phyloP scores from a whole-genome alignment of 768 basidiomycete genomes.

The Russula ochroleuca region DNA sequence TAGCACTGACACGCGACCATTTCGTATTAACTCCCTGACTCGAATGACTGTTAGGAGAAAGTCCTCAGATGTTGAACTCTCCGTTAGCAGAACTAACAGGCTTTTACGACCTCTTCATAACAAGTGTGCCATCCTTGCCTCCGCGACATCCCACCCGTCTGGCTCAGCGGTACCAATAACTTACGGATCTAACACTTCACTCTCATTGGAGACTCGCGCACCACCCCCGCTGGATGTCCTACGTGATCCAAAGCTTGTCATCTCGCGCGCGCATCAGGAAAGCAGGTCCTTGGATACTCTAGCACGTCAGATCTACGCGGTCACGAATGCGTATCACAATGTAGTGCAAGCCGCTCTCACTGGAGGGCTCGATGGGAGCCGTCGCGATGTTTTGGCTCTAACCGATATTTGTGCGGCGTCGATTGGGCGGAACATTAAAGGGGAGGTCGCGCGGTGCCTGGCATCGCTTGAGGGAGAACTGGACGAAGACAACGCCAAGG shows the following conservation, averaged over 20 bases:
- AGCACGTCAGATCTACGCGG: constrained; percentile 47
- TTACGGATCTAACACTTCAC: constrained; percentile 20
- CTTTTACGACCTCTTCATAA: constrained; percentile 46
- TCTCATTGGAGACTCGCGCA: constrained; percentile 1
- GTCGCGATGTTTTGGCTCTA: constrained; percentile 36
- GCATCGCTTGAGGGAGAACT: constrained; percentile 30
- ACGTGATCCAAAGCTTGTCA: constrained; percentile 37
- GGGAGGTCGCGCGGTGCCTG: constrained; percentile 27
- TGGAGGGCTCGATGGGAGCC: background rate
- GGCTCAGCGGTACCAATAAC: constrained; percentile 26
- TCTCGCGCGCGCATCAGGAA: constrained; percentile 36
- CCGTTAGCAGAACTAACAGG: constrained; percentile 42
- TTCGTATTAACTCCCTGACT: background rate
- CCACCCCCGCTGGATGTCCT: constrained; percentile 40
- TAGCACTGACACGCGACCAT: background rate
- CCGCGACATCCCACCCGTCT: constrained; percentile 2
- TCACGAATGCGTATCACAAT: constrained; percentile 54
- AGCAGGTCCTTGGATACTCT: constrained; percentile 39
- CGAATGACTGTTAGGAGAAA: constrained; percentile 2
- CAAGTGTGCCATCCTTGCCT: constrained; percentile 37
- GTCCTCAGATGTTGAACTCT: constrained; percentile 30
- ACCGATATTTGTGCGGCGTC: constrained; percentile 45
- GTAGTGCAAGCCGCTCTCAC: constrained; percentile 41
- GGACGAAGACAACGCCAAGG: constrained; percentile 31
- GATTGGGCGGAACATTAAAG: constrained; percentile 46